phyloP scores from a whole-genome alignment of 1,139 yeast species.

The Lodderomyces oxycetoniae region DNA sequence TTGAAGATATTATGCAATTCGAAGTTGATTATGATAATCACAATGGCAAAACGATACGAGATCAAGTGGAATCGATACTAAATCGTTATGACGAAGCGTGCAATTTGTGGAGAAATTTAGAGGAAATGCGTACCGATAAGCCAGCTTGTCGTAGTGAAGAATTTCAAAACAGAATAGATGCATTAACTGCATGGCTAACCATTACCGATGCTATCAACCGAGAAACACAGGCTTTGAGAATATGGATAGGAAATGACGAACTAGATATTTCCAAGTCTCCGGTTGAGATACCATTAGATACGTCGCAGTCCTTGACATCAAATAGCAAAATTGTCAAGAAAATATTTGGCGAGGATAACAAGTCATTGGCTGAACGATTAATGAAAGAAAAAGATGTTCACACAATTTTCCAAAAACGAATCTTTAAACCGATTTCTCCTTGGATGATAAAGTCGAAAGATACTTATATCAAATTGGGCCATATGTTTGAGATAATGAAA shows the following conservation, averaged over 20 bases:
- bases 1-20: conserved; percentile 68
- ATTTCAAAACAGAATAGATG: conserved; percentile 65
- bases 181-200: conserved; percentile 80
- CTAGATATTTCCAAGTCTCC: conserved; percentile 52
- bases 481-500: conserved; percentile 61
- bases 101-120: conserved; percentile 73
- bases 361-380: conserved; percentile 77
- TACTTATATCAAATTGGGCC: conserved; percentile 61
- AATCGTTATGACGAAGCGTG: conserved; percentile 66
- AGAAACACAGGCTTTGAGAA: conserved; percentile 51
- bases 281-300: conserved; percentile 17
- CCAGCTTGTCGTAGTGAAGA: conserved; percentile 65
- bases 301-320: conserved; percentile 27
- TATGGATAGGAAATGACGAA: conserved; percentile 81
- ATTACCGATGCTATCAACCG: conserved; percentile 65
- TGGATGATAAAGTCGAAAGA: conserved; percentile 77
- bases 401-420: conserved; percentile 55
- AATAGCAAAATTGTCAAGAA: conserved; percentile 26
- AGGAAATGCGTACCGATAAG: conserved; percentile 75
- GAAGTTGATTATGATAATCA: conserved; percentile 44
- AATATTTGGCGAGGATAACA: conserved; percentile 53
- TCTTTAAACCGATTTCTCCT: conserved; percentile 59
- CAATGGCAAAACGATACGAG: conserved; percentile 27
- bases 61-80: conserved; percentile 54
- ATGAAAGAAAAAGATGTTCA: conserved; percentile 83